These are phyloP conservation scores for Primulina huaijiensis DNA, from an alignment of 257 asterid genomes.

Conservation along the genomic window DNA sequence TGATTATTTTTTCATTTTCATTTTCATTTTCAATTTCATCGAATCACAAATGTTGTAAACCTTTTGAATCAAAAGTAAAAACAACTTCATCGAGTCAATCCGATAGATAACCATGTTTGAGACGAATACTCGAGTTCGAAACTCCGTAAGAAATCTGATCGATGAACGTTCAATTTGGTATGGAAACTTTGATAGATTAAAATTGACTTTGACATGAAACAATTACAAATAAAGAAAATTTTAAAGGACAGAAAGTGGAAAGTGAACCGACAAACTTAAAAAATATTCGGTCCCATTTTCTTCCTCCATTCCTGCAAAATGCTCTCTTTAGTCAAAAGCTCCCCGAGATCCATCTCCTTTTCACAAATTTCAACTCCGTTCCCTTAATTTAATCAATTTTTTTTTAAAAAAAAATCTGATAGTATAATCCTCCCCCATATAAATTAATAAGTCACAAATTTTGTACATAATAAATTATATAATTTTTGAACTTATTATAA, in stretches of 20 bases:
- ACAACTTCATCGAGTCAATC: too few relatives aligned
- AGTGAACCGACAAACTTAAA: constrained; percentile 20
- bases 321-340: constrained; percentile 53
- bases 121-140: too few relatives aligned
- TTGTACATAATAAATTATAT: not conserved
- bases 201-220: not conserved
- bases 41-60: too few relatives aligned
- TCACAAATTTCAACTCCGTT: constrained; percentile 41
- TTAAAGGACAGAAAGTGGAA: not conserved
- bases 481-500: too few relatives aligned
- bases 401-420: constrained; percentile 13
- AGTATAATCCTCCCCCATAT: constrained; percentile 5
- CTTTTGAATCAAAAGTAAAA: too few relatives aligned
- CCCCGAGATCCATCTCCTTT: constrained; percentile 32
- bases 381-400: constrained; percentile 19
- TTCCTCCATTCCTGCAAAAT: constrained; percentile 31
- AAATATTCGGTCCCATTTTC: constrained; percentile 41
- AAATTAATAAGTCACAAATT: not conserved
- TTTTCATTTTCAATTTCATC: too few relatives aligned
- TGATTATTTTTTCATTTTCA: too few relatives aligned
- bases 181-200: not conserved
- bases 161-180: not conserved
- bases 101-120: too few relatives aligned
- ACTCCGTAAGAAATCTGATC: too few relatives aligned
- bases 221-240: too few relatives aligned